Percentiles rank a stretch among this genome's conserved stretches.
Conservation (phyloP, 2,329 filamentous ascomycete genomes). For the Colletotrichum sojae region DNA sequence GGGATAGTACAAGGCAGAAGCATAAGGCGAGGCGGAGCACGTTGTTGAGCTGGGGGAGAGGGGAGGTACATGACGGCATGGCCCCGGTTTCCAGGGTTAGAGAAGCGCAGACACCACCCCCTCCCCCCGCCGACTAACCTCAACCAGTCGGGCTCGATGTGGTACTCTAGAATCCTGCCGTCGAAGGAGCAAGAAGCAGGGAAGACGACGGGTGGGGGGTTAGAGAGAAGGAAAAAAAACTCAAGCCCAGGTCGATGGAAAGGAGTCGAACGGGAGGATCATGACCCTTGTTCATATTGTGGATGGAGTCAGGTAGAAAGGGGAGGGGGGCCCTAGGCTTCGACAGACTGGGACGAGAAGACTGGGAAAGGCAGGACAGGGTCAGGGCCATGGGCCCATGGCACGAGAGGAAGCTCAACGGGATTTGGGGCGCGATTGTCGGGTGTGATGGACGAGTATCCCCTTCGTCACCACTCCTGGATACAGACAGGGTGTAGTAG, state of each 20-base stretch:
- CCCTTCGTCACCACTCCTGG: slow-evolving; percentile 5
- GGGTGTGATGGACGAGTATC: slow-evolving; percentile 12
- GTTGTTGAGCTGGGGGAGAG: too few species aligned
- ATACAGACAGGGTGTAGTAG: background rate
- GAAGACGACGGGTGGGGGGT: background rate
- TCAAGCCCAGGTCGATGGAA: slow-evolving; percentile 23
- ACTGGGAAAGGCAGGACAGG: slow-evolving; percentile 6
- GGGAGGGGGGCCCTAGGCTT: background rate
- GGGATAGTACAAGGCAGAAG: too few species aligned
- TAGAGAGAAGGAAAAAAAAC: background rate
- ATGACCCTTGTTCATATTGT: slow-evolving; percentile 21
- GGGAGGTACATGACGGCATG: too few species aligned
- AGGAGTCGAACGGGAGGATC: slow-evolving; percentile 38
- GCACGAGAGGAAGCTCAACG: background rate
- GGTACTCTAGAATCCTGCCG: slow-evolving; percentile 6
- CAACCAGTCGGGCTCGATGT: background rate
- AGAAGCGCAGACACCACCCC: background rate
- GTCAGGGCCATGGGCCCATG: background rate
- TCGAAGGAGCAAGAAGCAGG: slow-evolving; percentile 15
- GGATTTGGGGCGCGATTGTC: slow-evolving; percentile 11
- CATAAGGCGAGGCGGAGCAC: too few species aligned
- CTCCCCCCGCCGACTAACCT: background rate
- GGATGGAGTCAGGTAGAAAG: background rate
- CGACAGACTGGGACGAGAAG: slow-evolving; percentile 1
- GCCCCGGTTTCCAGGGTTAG: background rate